Percentiles rank a stretch among this genome's conserved stretches.
Conservation (phyloP, 148 eudicot species). For the Linanthus parryae region DNA sequence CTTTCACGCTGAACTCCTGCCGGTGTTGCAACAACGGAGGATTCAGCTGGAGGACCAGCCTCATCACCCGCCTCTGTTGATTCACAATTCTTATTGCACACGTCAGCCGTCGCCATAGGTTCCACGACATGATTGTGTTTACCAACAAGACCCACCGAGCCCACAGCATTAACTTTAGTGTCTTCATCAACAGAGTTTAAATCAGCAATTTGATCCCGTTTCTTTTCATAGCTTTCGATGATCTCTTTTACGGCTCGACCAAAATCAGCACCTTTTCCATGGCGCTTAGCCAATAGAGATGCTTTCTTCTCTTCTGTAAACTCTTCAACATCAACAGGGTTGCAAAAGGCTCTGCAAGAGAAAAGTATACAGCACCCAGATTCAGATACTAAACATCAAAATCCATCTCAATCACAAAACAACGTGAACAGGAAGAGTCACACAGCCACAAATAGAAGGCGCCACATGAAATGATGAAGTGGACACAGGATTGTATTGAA, state of each 20-base stretch:
- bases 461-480: too few relatives aligned
- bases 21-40: slow-evolving; percentile 27
- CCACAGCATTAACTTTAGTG: slow-evolving; percentile 25
- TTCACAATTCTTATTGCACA: slow-evolving; percentile 21
- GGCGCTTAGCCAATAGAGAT: slow-evolving; percentile 66
- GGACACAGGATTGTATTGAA: too few relatives aligned
- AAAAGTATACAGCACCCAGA: too few relatives aligned
- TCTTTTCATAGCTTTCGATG: slow-evolving; percentile 64
- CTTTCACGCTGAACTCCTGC: slow-evolving; percentile 32
- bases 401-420: too few relatives aligned
- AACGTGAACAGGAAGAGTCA: too few relatives aligned
- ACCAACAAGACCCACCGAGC: slow-evolving; percentile 17
- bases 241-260: slow-evolving; percentile 91
- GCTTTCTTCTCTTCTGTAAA: slow-evolving; percentile 85
- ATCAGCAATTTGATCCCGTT: slow-evolving; percentile 30
- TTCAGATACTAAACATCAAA: too few relatives aligned
- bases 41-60: slow-evolving; percentile 31
- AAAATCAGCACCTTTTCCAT: slow-evolving; percentile 89
- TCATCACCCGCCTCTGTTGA: slow-evolving; percentile 38
- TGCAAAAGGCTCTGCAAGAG: slow-evolving; percentile 81
- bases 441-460: too few relatives aligned
- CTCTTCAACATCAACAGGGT: slow-evolving; percentile 92
- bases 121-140: slow-evolving; percentile 25
- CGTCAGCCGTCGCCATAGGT: slow-evolving; percentile 17
- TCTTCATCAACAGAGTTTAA: slow-evolving; percentile 25